These are phyloP conservation scores for Coemansia sp. DNA, from an alignment of 192 early-diverging fungal genomes.

Conservation along the genomic window DNA sequence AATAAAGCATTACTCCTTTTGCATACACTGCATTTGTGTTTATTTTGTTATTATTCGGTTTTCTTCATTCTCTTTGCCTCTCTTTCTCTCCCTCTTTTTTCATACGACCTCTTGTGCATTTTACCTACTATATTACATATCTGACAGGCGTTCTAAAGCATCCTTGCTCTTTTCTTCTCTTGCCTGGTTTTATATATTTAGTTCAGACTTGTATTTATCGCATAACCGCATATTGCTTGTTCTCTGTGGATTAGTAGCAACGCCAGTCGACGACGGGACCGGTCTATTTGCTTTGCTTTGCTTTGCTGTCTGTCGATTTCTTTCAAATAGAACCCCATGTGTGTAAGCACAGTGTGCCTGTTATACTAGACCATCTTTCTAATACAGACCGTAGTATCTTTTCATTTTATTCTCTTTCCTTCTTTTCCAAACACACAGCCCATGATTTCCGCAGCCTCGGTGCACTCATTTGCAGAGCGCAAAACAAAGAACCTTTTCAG, in stretches of 20 bases:
- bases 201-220: not conserved
- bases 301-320: not conserved
- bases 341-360: not conserved
- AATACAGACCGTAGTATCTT: constrained; percentile 3
- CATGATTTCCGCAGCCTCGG: constrained; percentile 43
- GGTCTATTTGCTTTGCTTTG: too few species aligned
- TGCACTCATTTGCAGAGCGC: constrained; percentile 45
- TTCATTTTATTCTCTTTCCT: not conserved
- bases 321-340: not conserved
- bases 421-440: not conserved
- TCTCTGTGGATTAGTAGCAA: constrained; percentile 2
- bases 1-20: not conserved
- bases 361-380: not conserved
- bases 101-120: constrained; percentile 9
- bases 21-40: constrained; percentile 6
- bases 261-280: not conserved
- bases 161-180: not conserved
- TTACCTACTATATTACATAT: not conserved
- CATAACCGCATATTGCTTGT: not conserved
- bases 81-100: constrained; percentile 11
- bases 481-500: constrained; percentile 47
- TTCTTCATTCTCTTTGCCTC: constrained; percentile 7
- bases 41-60: not conserved
- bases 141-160: not conserved
- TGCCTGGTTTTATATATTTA: not conserved